phyloP scores from a whole-genome alignment of 2,329 filamentous ascomycete genomes.

The Ophiostoma piceae region DNA sequence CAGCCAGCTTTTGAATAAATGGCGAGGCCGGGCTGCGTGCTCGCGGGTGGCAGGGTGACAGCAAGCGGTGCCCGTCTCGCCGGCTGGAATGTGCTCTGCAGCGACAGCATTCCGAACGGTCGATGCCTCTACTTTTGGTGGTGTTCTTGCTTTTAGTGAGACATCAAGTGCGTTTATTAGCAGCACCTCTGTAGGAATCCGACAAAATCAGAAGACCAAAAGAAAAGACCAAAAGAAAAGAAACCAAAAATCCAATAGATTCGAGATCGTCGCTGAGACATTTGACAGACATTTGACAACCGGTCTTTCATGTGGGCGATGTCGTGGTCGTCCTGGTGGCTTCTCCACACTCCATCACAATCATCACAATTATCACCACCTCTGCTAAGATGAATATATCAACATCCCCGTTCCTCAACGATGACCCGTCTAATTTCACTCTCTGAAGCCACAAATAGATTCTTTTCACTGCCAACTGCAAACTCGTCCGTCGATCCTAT shows the following conservation, averaged over 20 bases:
- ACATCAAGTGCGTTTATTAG: not conserved
- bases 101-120: not conserved
- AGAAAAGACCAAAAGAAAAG: not conserved
- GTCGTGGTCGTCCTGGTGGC: not conserved
- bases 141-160: not conserved
- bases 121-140: not conserved
- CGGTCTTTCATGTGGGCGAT: not conserved
- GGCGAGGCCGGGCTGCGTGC: not conserved
- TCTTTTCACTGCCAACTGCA: not conserved
- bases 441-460: not conserved
- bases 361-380: not conserved
- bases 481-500: not conserved
- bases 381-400: not conserved
- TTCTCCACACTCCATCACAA: not conserved
- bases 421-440: not conserved
- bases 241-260: not conserved
- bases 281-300: not conserved
- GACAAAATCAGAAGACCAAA: no score
- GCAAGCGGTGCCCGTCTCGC: not conserved
- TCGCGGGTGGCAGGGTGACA: slow-evolving; percentile 24
- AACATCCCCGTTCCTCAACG: not conserved
- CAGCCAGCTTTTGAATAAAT: slow-evolving; percentile 4
- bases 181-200: no score
- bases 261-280: not conserved
- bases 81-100: not conserved